phyloP scores from a whole-genome alignment of 2,329 filamentous ascomycete species.

The Fusarium pseudoanthophilum region DNA sequence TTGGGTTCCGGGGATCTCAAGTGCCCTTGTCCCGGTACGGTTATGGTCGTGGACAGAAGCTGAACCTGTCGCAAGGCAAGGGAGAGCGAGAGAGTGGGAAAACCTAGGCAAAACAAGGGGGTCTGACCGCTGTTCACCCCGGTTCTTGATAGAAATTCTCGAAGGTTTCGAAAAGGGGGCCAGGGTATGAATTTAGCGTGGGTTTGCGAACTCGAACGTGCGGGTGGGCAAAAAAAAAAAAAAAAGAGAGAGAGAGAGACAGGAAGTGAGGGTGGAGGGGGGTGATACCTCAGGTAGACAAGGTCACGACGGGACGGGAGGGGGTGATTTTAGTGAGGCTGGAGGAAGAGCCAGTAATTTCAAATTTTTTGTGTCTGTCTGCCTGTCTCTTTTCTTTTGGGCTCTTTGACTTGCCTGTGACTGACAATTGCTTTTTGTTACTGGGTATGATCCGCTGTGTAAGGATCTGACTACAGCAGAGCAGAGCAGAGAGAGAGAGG shows the following conservation, averaged over 20 bases:
- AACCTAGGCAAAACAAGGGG: slow-evolving; percentile 30
- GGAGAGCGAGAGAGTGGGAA: slow-evolving; percentile 4
- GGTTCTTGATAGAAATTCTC: slow-evolving; percentile 44
- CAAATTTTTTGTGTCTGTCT: neutral
- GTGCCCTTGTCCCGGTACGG: slow-evolving; percentile 27
- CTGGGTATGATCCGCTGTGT: neutral
- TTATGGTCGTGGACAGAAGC: slow-evolving; percentile 24
- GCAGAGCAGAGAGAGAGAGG: neutral
- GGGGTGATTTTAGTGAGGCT: slow-evolving; percentile 15
- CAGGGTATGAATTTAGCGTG: slow-evolving; percentile 38
- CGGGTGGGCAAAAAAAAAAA: slow-evolving; percentile 11
- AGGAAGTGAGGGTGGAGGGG: slow-evolving; percentile 2
- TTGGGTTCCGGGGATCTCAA: slow-evolving; percentile 27
- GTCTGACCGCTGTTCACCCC: slow-evolving; percentile 46
- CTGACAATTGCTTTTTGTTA: slow-evolving; percentile 16
- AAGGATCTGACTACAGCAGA: neutral
- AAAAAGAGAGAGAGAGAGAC: neutral
- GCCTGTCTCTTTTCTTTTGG: neutral
- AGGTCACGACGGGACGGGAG: neutral
- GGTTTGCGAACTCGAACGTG: slow-evolving; percentile 39
- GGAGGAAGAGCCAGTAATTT: slow-evolving; percentile 30
- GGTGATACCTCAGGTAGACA: neutral
- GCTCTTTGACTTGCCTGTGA: neutral
- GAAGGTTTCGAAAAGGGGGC: slow-evolving; percentile 48
- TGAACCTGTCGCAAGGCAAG: slow-evolving; percentile 30